These are phyloP conservation scores for Leishmania mexicana DNA, from an alignment of 208 protist species.

Conservation along the genomic window DNA sequence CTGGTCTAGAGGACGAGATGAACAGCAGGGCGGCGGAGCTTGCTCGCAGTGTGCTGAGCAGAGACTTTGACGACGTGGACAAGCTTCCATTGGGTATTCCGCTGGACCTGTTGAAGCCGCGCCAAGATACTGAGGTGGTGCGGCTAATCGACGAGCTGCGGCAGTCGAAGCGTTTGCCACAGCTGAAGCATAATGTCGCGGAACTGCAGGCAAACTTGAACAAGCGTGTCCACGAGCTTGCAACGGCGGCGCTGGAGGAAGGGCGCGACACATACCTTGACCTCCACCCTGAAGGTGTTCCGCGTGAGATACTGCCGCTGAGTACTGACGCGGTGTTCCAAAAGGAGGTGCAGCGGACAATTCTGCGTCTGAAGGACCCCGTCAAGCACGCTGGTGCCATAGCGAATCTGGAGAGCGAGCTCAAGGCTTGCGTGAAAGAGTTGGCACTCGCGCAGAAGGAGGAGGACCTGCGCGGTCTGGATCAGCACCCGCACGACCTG, in stretches of 20 bases:
- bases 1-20: slow-evolving; percentile 58
- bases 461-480: slow-evolving; percentile 57
- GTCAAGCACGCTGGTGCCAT: slow-evolving; percentile 41
- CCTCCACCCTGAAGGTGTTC: slow-evolving; percentile 55
- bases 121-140: slow-evolving; percentile 46
- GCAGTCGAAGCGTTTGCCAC: slow-evolving; percentile 26
- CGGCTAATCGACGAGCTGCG: slow-evolving; percentile 55
- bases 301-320: slow-evolving; percentile 52
- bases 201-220: slow-evolving; percentile 50
- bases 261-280: slow-evolving; percentile 65
- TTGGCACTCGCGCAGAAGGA: slow-evolving; percentile 58
- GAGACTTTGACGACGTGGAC: slow-evolving; percentile 68
- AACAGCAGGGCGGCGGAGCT: slow-evolving; percentile 48
- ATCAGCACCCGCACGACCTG: slow-evolving; percentile 45
- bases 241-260: slow-evolving; percentile 47
- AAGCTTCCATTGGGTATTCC: slow-evolving; percentile 61
- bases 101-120: slow-evolving; percentile 58
- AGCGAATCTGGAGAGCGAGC: slow-evolving; percentile 58
- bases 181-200: slow-evolving; percentile 36
- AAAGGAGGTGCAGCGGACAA: slow-evolving; percentile 54
- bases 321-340: slow-evolving; percentile 54
- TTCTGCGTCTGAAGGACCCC: slow-evolving; percentile 51
- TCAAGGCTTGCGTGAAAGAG: slow-evolving; percentile 68
- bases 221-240: slow-evolving; percentile 46
- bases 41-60: slow-evolving; percentile 41